Percentiles rank a stretch among this genome's conserved stretches.
Conservation (phyloP, 2,329 filamentous ascomycete species). For the Arthrobotrys iridis region DNA sequence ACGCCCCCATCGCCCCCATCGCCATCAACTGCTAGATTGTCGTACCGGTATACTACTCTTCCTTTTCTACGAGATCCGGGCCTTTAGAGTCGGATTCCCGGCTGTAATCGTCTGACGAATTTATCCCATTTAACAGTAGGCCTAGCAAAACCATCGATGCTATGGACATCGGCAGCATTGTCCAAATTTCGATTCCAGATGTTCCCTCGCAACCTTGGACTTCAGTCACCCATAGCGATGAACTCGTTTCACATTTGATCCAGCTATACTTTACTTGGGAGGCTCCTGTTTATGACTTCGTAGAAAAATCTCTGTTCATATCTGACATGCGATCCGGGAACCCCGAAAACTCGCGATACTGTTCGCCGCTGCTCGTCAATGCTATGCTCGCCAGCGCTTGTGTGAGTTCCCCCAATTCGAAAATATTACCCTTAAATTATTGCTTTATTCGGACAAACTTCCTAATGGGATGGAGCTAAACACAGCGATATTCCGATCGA, state of each 20-base stretch:
- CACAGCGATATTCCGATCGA: conserved; percentile 34
- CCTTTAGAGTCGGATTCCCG: neutral
- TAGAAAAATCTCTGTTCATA: conserved; percentile 34
- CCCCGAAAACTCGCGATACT: conserved; percentile 17
- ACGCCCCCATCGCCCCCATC: neutral
- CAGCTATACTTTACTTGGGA: conserved; percentile 51
- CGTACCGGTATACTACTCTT: conserved; percentile 20
- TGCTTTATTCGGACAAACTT: neutral
- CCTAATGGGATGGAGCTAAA: neutral
- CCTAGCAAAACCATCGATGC: conserved; percentile 25
- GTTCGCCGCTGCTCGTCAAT: conserved; percentile 41
- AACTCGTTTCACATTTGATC: conserved; percentile 49
- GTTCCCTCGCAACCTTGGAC: conserved; percentile 52
- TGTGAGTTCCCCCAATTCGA: conserved; percentile 11
- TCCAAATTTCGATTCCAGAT: conserved; percentile 38
- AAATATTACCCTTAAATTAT: neutral
- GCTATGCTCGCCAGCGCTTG: conserved; percentile 36
- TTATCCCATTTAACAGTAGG: neutral
- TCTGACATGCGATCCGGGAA: conserved; percentile 30
- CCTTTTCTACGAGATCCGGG: neutral
- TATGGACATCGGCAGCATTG: conserved; percentile 45
- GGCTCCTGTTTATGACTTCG: conserved; percentile 36
- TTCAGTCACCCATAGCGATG: conserved; percentile 27
- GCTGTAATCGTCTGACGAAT: neutral
- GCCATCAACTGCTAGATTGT: neutral